phyloP scores from a whole-genome alignment of 164 flowering plant genomes.

The Houttuynia cordata region DNA sequence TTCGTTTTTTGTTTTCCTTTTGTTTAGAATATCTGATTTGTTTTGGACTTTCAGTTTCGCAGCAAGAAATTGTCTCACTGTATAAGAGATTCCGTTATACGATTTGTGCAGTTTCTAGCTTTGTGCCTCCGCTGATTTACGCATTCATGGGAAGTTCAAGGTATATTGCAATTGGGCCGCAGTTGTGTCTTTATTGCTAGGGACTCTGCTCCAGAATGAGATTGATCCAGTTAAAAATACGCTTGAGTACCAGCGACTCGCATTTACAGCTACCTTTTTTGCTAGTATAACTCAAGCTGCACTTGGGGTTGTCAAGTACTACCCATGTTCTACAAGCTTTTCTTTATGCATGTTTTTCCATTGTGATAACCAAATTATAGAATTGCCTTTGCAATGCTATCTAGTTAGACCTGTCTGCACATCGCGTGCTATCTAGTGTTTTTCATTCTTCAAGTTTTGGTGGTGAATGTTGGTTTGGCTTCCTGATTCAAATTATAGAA shows the following conservation, averaged over 20 bases:
- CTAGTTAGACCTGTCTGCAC: no score
- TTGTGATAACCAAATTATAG: no score
- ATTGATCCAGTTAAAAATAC: slow-evolving; percentile 36
- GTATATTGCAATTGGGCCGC: slow-evolving; percentile 98
- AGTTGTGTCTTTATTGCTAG: slow-evolving; percentile 79
- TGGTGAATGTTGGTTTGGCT: no score
- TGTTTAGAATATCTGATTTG: not conserved
- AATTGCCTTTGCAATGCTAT: no score
- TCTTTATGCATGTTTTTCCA: no score
- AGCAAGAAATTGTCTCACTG: slow-evolving; percentile 81
- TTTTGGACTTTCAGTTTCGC: slow-evolving; percentile 40
- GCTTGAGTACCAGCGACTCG: slow-evolving; percentile 53
- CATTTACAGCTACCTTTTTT: slow-evolving; percentile 97
- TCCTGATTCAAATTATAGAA: no score
- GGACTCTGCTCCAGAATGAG: slow-evolving; percentile 62
- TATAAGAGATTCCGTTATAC: slow-evolving; percentile 85
- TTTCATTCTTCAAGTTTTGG: no score
- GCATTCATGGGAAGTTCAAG: slow-evolving; percentile 98
- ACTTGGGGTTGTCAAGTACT: slow-evolving; percentile 80
- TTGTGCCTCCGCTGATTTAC: no score
- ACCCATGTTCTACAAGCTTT: no score
- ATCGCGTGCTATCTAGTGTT: no score
- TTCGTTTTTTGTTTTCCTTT: not conserved
- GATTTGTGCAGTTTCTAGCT: no score
- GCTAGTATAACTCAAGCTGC: slow-evolving; percentile 80